A percentile compares a stretch with the other conserved stretches of the same genome.
phyloP scores from a whole-genome alignment of 768 basidiomycete species.

The Boletellus ananas region DNA sequence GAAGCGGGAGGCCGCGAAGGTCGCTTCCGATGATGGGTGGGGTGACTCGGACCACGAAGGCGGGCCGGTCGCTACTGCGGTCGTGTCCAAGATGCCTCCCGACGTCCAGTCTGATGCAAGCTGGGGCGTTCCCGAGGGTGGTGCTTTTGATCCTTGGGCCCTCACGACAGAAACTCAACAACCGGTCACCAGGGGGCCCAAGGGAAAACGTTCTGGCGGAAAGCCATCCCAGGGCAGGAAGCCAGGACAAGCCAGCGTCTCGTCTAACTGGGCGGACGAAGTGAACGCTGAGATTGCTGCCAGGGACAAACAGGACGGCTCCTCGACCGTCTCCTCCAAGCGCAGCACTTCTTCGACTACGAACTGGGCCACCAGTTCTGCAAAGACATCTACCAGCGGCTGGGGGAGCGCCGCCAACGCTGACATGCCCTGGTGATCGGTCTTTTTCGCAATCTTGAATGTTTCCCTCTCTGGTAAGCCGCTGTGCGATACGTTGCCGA shows the following conservation, averaged over 20 bases:
- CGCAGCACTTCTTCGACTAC: slow-evolving; percentile 13
- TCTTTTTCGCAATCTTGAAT: not conserved
- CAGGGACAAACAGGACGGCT: not conserved
- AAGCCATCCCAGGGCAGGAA: slow-evolving; percentile 5
- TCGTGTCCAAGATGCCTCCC: not conserved
- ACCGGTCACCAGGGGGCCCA: slow-evolving; percentile 1
- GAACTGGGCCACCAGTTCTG: slow-evolving; percentile 3
- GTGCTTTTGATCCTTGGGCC: slow-evolving; percentile 23
- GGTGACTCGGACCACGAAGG: slow-evolving; percentile 16
- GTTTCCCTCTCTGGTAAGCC: not conserved
- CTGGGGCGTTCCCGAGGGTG: slow-evolving; percentile 21
- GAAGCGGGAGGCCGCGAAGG: slow-evolving; percentile 17
- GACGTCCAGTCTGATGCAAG: slow-evolving; percentile 18
- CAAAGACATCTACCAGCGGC: slow-evolving; percentile 22
- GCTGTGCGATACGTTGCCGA: slow-evolving; percentile 6
- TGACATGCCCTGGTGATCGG: slow-evolving; percentile 24
- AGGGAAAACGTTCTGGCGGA: not conserved
- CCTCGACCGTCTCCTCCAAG: slow-evolving; percentile 5
- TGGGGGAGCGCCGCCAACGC: slow-evolving; percentile 20
- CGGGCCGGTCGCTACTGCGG: slow-evolving; percentile 5
- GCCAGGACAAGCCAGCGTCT: not conserved
- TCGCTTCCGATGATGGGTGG: slow-evolving; percentile 15
- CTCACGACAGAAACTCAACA: not conserved
- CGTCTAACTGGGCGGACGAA: slow-evolving; percentile 28
- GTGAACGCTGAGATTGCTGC: slow-evolving; percentile 17